Evolutionary conservation across 345 rosid genomes (phyloP), one percentile per base, ranked within the genome.

Genomic region (Mangifera indica): DNA sequence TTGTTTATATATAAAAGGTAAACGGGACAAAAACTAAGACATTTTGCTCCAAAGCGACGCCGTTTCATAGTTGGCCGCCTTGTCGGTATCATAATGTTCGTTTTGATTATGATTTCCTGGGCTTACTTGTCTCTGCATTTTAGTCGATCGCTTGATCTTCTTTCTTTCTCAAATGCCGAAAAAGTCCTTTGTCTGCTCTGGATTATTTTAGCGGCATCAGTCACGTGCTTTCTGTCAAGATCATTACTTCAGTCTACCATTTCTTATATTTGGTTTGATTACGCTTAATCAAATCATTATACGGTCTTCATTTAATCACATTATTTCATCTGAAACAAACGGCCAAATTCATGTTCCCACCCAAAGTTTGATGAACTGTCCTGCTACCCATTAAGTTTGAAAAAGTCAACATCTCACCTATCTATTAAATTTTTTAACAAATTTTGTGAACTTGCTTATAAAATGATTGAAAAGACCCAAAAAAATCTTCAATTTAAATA

Each of bases 181-280:
- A 69, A 59, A 66, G 18, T 17, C 78, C 81, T 1, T 53, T 7
- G 8, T 37, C 42, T 0, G 14, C 63, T 73, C 18, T 76, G 81
- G 72, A 56, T 56, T 7, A 24, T 65, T 60, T 63, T 12, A 48
- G 15, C 40, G 17, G 15, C 1, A 8, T n/a, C 2, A 22, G 49
- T 60, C 77, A 71, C 77, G 77, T 76, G 81, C 61, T 15, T 22
- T 56, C 66, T 32, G 32, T 2, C 22, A 3, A 40, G 58, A 25
- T 63, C 46, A 64, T n/a, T 29, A 13, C 32, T 78, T 24, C 6
- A 3, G 22, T 58, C 40, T 70, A 44, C 1, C 22, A 0, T n/a
- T n/a, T n/a, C n/a, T n/a, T n/a, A n/a, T n/a, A n/a, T n/a, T n/a
- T n/a, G n/a, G n/a, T n/a, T n/a, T n/a, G 2, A 49, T 58, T 63